Base-by-base conservation (phyloP, 768 basidiomycete genomes). In the Suillus subluteus region DNA sequence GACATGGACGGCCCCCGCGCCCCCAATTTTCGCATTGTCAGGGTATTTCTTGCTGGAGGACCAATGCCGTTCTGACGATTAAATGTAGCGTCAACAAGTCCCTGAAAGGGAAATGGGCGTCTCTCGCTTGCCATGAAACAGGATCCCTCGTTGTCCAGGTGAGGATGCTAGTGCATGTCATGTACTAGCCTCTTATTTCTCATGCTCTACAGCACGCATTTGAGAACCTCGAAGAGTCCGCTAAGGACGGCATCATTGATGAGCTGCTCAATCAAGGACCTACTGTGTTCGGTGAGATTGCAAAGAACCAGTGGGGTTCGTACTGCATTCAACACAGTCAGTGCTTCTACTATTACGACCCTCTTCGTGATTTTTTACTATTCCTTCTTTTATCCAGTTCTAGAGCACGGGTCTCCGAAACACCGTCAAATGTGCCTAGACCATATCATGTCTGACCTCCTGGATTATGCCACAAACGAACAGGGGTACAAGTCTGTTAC, bases 101-200 rank as follows among this genome's bases (percentile, higher is more conserved):
- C 0, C 80, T 95, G 68, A 91, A 91, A 71, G 93, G 94, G 23
- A 92, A 94, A 73, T 95, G 94, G 94, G 93, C 94, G 0, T 86
- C 92, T 12, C 84, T 95, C 54, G 94, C 94, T 13, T 95, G 94
- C 73, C 94, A 95, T 72, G 94, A 95, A 79, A 95, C 94, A 0
- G 94, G 94, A 9, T 95, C 92, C 23, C 84, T 95, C 32, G 92
- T 95, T 58, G 92, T 94, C 58, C 92, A 94, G 85, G 92, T 92
- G 72, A 66, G 77, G 62, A 26, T 21, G 18, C 32, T 62, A 38
- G 16, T 37, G 30, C 44, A 56, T 44, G 2, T 5, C n/a, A 13
- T 50, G 50, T 26, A 56, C 43, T 26, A 26, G 26, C 26, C 26
- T 26, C 23, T 38, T 8, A 23, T 68, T 65, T 48, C 68, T 75